These are phyloP conservation scores for Colletotrichum agaves DNA, from an alignment of 2,329 filamentous ascomycete genomes.

Conservation along the genomic window DNA sequence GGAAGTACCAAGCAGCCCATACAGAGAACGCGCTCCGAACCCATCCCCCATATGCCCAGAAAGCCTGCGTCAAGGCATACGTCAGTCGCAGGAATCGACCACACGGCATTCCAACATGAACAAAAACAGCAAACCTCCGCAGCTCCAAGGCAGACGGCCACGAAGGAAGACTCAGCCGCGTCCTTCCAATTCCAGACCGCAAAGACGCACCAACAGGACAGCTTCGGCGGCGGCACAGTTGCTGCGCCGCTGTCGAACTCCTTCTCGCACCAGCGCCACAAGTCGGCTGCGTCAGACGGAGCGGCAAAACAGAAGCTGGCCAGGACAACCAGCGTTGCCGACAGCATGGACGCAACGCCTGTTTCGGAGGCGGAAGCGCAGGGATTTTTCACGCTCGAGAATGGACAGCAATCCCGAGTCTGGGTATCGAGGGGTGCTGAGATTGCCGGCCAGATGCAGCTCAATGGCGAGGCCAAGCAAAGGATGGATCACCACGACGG, in stretches of 20 bases:
- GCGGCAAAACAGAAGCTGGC: neutral
- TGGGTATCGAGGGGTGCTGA: neutral
- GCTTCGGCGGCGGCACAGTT: conserved; percentile 42
- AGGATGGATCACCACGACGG: neutral
- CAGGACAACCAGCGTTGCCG: conserved; percentile 29
- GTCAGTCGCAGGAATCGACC: conserved; percentile 46
- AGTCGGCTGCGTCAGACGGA: conserved; percentile 47
- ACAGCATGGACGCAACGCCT: conserved; percentile 30
- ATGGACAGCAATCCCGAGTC: neutral
- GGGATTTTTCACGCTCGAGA: neutral
- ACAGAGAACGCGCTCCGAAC: conserved; percentile 33
- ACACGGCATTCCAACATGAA: conserved; percentile 51
- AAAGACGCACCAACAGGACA: conserved; percentile 49
- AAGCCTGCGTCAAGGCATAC: conserved; percentile 41
- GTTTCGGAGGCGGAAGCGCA: neutral
- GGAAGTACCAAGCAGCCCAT: conserved; percentile 21
- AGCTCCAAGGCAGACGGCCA: conserved; percentile 9
- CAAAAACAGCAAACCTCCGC: neutral
- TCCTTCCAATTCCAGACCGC: conserved; percentile 56
- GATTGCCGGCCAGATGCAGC: neutral
- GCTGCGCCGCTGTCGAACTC: conserved; percentile 53
- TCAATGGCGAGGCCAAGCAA: neutral
- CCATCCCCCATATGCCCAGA: conserved; percentile 14
- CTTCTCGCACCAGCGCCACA: conserved; percentile 55
- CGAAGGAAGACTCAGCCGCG: conserved; percentile 30